Evolutionary conservation across 208 protist genomes (phyloP).

Genomic region (Leishmania martiniquensis): DNA sequence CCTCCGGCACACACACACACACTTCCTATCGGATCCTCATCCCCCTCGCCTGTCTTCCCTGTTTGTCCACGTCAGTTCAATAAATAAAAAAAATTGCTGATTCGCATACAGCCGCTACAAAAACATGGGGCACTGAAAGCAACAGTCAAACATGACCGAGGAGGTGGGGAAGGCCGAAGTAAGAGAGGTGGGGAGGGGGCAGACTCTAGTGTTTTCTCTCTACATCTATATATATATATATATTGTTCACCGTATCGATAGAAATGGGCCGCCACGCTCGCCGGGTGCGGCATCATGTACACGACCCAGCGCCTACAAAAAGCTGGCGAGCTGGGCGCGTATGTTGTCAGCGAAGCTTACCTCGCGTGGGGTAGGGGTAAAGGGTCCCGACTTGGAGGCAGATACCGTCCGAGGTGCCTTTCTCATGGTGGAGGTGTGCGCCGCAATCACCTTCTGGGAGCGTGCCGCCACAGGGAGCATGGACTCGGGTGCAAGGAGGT

Average conservation of each 20-base stretch:
- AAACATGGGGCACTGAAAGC: neutral
- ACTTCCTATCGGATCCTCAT: no score
- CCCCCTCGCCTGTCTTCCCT: no score
- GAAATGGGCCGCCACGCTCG: no score
- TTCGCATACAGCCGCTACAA: neutral
- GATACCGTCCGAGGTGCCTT: constrained; percentile 3
- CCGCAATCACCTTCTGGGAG: constrained; percentile 19
- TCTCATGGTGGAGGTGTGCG: constrained; percentile 6
- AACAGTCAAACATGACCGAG: neutral
- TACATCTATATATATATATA: no score
- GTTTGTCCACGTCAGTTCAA: neutral
- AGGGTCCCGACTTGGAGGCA: constrained; percentile 6
- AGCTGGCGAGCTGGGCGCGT: constrained; percentile 24
- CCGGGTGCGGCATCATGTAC: neutral
- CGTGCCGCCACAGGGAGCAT: constrained; percentile 25
- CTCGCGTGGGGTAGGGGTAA: constrained; percentile 11
- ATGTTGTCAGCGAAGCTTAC: constrained; percentile 23
- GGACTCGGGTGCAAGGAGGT: constrained; percentile 8
- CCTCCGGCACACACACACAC: no score
- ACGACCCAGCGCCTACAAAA: constrained; percentile 7
- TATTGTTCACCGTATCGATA: neutral
- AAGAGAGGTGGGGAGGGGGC: constrained; percentile 6
- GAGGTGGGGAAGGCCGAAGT: neutral
- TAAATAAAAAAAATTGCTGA: no score
- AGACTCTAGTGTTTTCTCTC: constrained; percentile 12